phyloP scores from a whole-genome alignment of 352 stramenopile species.

The Phytophthora hibernalis region DNA sequence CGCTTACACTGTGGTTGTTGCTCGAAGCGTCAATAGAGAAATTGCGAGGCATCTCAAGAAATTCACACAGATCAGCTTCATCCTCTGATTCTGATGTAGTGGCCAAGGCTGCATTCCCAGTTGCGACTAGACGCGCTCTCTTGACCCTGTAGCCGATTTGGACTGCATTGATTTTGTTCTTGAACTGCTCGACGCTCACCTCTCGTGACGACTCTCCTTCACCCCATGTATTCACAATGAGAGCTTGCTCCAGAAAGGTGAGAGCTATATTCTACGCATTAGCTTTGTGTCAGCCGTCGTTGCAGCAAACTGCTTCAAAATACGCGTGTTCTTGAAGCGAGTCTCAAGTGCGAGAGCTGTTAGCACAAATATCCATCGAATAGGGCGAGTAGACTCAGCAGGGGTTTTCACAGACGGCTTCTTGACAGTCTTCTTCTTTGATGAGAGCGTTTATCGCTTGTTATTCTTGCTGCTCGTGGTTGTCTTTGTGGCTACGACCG shows the following conservation, averaged over 20 bases:
- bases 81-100: not conserved
- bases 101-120: not conserved
- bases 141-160: not conserved
- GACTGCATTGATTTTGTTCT: slow-evolving; percentile 3
- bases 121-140: not conserved
- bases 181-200: not conserved
- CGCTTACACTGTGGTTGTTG: too few relatives aligned
- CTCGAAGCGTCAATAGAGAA: not conserved
- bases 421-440: slow-evolving; percentile 7
- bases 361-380: slow-evolving; percentile 3
- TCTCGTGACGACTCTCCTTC: not conserved
- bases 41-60: slow-evolving; percentile 11
- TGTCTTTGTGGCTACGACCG: not conserved
- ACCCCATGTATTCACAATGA: not conserved
- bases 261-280: not conserved
- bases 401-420: not conserved
- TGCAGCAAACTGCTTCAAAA: slow-evolving; percentile 8
- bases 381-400: not conserved
- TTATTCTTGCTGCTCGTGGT: slow-evolving; percentile 3
- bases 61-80: slow-evolving; percentile 1
- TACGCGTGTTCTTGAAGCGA: slow-evolving; percentile 5
- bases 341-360: slow-evolving; percentile 10
- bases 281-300: slow-evolving; percentile 6
- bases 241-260: slow-evolving; percentile 1
- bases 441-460: not conserved